These are phyloP conservation scores for Benincasa hispida DNA, from an alignment of 306 rosid species.

Conservation along the genomic window DNA sequence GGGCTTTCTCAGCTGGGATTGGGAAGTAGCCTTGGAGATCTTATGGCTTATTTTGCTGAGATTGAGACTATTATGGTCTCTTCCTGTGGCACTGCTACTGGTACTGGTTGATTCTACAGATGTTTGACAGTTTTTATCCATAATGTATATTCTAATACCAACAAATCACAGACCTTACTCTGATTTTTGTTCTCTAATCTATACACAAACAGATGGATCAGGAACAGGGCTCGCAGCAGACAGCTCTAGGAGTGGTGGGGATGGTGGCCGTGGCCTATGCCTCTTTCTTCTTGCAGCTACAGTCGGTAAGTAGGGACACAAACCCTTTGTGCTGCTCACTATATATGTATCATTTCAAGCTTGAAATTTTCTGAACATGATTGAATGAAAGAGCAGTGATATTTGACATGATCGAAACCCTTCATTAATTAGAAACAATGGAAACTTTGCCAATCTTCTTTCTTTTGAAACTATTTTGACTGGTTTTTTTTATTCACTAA, in stretches of 20 bases:
- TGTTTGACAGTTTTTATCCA: constrained; percentile 34
- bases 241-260: constrained; percentile 7
- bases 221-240: background rate
- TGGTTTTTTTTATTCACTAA: background rate
- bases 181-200: constrained; percentile 3
- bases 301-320: constrained; percentile 7
- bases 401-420: background rate
- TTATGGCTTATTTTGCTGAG: constrained; percentile 88
- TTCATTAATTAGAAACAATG: background rate
- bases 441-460: background rate
- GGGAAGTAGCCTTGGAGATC: constrained; percentile 48
- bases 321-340: background rate
- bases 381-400: constrained; percentile 1
- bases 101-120: constrained; percentile 19
- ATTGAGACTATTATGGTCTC: constrained; percentile 48
- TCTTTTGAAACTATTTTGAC: constrained; percentile 1
- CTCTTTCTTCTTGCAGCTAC: background rate
- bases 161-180: constrained; percentile 8
- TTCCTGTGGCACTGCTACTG: background rate
- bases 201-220: background rate
- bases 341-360: background rate
- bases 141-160: background rate
- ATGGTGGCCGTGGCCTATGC: background rate
- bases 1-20: constrained; percentile 21
- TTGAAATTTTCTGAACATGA: background rate